phyloP scores from a whole-genome alignment of 2,329 filamentous ascomycete species.

The Penicillium sp. region DNA sequence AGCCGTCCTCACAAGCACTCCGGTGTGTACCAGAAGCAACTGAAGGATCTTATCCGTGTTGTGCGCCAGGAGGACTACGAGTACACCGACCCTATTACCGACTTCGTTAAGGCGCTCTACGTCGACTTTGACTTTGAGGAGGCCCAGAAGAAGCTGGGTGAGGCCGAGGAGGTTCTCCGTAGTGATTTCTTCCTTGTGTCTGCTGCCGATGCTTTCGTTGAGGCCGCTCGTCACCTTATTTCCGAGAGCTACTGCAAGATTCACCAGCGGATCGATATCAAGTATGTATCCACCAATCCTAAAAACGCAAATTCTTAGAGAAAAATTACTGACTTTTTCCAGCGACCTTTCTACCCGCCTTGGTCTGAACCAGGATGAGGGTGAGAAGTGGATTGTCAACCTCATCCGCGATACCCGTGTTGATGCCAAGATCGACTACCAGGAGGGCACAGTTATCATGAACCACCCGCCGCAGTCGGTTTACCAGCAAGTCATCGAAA shows the following conservation, averaged over 20 bases:
- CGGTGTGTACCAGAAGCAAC: conserved; percentile 90
- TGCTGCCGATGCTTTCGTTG: conserved; percentile 84
- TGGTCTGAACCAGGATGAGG: conserved; percentile 87
- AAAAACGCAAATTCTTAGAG: background rate
- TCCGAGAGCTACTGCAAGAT: conserved; percentile 99
- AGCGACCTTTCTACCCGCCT: conserved; percentile 87
- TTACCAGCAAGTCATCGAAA: conserved; percentile 98
- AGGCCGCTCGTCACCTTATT: conserved; percentile 91
- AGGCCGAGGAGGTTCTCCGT: conserved; percentile 87
- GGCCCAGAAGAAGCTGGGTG: conserved; percentile 81
- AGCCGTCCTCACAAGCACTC: conserved; percentile 75
- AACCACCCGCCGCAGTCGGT: conserved; percentile 98
- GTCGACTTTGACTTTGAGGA: conserved; percentile 97
- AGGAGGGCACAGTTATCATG: conserved; percentile 98
- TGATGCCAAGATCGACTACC: conserved; percentile 99
- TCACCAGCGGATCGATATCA: conserved; percentile 96
- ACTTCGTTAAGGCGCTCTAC: conserved; percentile 94
- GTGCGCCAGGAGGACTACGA: conserved; percentile 97
- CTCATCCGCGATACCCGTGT: conserved; percentile 95
- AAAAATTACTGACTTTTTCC: conserved; percentile 12
- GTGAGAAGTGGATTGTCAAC: conserved; percentile 99
- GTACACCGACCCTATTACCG: conserved; percentile 92
- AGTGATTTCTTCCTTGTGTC: conserved; percentile 93
- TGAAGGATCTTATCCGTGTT: conserved; percentile 95
- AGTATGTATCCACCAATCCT: conserved; percentile 50